phyloP scores from a whole-genome alignment of 1,139 yeast species.

The Casaregolazyma lundiana region DNA sequence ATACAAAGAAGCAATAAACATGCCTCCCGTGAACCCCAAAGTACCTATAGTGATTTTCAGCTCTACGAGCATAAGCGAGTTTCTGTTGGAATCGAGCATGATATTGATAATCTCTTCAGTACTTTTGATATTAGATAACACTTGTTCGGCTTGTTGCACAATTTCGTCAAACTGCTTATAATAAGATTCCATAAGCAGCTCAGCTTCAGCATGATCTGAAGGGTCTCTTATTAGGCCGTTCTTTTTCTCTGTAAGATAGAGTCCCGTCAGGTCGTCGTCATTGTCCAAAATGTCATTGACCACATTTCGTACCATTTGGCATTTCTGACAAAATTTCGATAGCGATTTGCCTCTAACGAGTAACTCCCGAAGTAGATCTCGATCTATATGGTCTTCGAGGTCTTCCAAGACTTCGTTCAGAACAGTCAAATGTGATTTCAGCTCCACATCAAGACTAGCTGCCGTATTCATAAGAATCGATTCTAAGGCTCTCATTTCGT shows the following conservation, averaged over 20 bases:
- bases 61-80: constrained; percentile 85
- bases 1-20: constrained; percentile 71
- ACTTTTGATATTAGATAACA: constrained; percentile 76
- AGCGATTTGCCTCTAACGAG: constrained; percentile 72
- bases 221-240: constrained; percentile 19
- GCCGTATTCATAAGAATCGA: constrained; percentile 78
- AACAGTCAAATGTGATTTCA: constrained; percentile 60
- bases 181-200: constrained; percentile 83
- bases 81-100: constrained; percentile 87
- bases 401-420: constrained; percentile 71
- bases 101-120: constrained; percentile 94
- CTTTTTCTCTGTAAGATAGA: constrained; percentile 60
- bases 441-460: constrained; percentile 75
- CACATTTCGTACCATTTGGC: constrained; percentile 72
- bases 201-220: constrained; percentile 54
- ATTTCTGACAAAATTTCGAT: constrained; percentile 73
- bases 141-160: constrained; percentile 84
- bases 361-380: constrained; percentile 70
- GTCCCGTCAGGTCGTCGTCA: constrained; percentile 80
- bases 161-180: constrained; percentile 91
- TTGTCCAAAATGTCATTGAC: constrained; percentile 80
- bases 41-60: constrained; percentile 82
- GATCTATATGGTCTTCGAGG: constrained; percentile 76
- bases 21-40: constrained; percentile 76
- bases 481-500: constrained; percentile 86